phyloP scores from a whole-genome alignment of 768 basidiomycete genomes.

The Russula virescens region DNA sequence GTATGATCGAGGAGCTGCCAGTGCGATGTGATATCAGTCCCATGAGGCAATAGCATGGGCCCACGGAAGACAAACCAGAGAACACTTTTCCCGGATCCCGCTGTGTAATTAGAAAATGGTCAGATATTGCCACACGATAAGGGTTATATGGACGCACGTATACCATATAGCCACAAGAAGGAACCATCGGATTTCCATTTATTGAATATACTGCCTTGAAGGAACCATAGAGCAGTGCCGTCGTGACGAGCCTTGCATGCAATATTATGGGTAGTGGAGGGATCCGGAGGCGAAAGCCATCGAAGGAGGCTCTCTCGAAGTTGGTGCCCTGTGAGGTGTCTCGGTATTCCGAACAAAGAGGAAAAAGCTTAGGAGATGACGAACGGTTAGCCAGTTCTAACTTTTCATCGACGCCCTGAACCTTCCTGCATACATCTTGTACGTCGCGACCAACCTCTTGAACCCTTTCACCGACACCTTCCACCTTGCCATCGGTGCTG shows the following conservation, averaged over 20 bases:
- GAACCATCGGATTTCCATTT: slow-evolving; percentile 1
- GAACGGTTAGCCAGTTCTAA: not conserved
- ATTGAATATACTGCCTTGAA: not conserved
- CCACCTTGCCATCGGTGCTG: not conserved
- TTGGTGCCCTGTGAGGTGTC: not conserved
- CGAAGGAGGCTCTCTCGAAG: not conserved
- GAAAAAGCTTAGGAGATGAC: not conserved
- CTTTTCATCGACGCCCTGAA: not conserved
- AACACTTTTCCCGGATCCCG: slow-evolving; percentile 2
- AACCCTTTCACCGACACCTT: not conserved
- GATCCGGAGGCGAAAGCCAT: slow-evolving; percentile 33
- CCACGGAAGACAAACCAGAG: not conserved
- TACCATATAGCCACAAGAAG: slow-evolving; percentile 1
- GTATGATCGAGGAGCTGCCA: not conserved
- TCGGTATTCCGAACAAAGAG: too few relatives aligned
- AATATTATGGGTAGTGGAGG: not conserved
- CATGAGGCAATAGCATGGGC: not conserved
- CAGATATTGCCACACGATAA: not conserved
- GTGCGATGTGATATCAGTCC: not conserved
- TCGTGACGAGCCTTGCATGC: not conserved
- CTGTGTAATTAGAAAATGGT: not conserved
- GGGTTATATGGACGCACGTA: not conserved
- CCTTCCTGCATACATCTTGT: not conserved
- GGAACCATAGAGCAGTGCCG: not conserved
- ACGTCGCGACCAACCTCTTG: too few relatives aligned